These are phyloP conservation scores for Eutrema yunnanense DNA, from an alignment of 345 rosid genomes.

Conservation along the genomic window DNA sequence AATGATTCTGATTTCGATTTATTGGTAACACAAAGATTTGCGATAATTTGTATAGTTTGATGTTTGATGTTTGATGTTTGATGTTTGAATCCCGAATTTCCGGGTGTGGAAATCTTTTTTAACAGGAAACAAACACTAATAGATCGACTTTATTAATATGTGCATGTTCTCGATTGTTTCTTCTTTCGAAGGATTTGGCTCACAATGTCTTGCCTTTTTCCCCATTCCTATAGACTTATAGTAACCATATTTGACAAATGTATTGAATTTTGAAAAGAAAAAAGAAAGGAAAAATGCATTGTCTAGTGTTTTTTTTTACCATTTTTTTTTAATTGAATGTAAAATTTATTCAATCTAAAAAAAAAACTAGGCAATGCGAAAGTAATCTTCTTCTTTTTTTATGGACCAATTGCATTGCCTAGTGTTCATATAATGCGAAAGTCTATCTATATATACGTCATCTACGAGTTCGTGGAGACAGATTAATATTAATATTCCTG, in stretches of 20 bases:
- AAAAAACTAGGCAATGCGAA: too few relatives aligned
- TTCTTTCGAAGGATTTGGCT: not conserved
- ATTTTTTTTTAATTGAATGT: too few relatives aligned
- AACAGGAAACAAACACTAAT: not conserved
- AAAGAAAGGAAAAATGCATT: not conserved
- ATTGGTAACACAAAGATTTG: constrained; percentile 7
- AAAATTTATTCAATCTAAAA: too few relatives aligned
- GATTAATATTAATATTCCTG: constrained; percentile 11
- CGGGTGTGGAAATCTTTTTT: not conserved
- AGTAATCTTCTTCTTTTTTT: too few relatives aligned
- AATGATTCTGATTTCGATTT: not conserved
- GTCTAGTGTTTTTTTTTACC: too few relatives aligned
- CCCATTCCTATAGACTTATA: too few relatives aligned
- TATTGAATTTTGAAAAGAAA: not conserved
- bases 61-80: constrained; percentile 22
- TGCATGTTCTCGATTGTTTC: not conserved
- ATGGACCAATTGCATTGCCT: too few relatives aligned
- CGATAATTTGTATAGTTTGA: constrained; percentile 2
- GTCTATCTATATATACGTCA: not conserved
- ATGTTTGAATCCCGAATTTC: constrained; percentile 15
- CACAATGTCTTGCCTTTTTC: not conserved
- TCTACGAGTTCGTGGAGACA: constrained; percentile 30
- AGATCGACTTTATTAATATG: not conserved
- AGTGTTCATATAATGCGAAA: too few relatives aligned
- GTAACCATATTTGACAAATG: not conserved